phyloP scores from a whole-genome alignment of 2,329 filamentous ascomycete genomes.

The Bertia moriformis region DNA sequence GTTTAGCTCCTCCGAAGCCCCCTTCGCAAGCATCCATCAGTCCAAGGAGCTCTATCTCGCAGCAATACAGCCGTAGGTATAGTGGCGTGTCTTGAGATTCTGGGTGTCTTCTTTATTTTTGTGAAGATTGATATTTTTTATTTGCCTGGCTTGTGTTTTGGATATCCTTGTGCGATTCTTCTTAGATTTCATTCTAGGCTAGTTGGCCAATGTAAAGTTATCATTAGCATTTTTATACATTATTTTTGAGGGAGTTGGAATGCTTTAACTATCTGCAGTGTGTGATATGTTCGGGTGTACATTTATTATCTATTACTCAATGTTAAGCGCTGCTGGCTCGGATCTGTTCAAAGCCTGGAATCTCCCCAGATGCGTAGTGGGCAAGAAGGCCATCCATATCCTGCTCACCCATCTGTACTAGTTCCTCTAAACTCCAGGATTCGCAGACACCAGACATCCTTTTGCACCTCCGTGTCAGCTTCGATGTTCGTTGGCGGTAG shows the following conservation, averaged over 20 bases:
- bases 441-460: conserved; percentile 92
- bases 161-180: background rate
- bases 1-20: conserved; percentile 8
- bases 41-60: background rate
- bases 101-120: no score
- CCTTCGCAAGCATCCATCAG: background rate
- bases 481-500: conserved; percentile 3
- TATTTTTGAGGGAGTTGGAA: no score
- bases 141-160: no score
- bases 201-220: background rate
- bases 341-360: no score
- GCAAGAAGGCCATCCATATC: conserved; percentile 70
- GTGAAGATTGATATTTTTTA: no score
- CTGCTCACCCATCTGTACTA: conserved; percentile 67
- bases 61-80: background rate
- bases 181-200: no score
- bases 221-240: no score
- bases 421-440: conserved; percentile 67
- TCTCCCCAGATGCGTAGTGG: background rate
- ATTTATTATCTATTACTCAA: no score
- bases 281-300: no score
- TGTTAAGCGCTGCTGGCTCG: no score
- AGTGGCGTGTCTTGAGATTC: no score
- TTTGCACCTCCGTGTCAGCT: conserved; percentile 14
- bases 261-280: no score